Evolutionary conservation across 1,139 yeast genomes (phyloP).

Genomic region (Sugiyamaella novakii): DNA sequence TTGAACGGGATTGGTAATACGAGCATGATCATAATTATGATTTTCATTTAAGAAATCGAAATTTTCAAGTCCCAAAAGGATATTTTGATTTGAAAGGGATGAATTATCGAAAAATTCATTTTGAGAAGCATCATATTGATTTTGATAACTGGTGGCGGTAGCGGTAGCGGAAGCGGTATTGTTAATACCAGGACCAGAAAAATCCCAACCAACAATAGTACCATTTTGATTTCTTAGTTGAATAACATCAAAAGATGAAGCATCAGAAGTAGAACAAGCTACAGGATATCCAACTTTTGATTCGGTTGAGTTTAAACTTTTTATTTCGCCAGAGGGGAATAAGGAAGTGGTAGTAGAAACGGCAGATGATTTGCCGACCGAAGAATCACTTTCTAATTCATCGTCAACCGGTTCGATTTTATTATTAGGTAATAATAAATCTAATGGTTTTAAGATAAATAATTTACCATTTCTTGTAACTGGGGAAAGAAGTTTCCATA

Average conservation of each 20-base stretch:
- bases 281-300: slow-evolving; percentile 28
- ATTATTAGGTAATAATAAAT: slow-evolving; percentile 6
- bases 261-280: slow-evolving; percentile 35
- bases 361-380: not conserved
- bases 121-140: not conserved
- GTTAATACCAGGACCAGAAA: slow-evolving; percentile 7
- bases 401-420: not conserved
- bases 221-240: slow-evolving; percentile 33
- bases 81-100: slow-evolving; percentile 1
- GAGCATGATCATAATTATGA: not conserved
- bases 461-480: slow-evolving; percentile 12
- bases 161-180: too few relatives aligned
- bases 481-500: slow-evolving; percentile 16
- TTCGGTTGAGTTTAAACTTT: slow-evolving; percentile 19
- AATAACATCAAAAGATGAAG: slow-evolving; percentile 30
- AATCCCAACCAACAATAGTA: slow-evolving; percentile 30
- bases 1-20: not conserved
- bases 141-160: not conserved
- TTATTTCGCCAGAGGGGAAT: slow-evolving; percentile 21
- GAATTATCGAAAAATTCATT: slow-evolving; percentile 6
- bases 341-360: slow-evolving; percentile 8
- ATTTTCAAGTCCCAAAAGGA: slow-evolving; percentile 4
- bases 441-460: slow-evolving; percentile 12
- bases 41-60: not conserved
- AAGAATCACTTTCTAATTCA: not conserved